These are phyloP conservation scores for Aspergillus aculeatinus DNA, from an alignment of 2,329 filamentous ascomycete genomes.

Conservation along the genomic window DNA sequence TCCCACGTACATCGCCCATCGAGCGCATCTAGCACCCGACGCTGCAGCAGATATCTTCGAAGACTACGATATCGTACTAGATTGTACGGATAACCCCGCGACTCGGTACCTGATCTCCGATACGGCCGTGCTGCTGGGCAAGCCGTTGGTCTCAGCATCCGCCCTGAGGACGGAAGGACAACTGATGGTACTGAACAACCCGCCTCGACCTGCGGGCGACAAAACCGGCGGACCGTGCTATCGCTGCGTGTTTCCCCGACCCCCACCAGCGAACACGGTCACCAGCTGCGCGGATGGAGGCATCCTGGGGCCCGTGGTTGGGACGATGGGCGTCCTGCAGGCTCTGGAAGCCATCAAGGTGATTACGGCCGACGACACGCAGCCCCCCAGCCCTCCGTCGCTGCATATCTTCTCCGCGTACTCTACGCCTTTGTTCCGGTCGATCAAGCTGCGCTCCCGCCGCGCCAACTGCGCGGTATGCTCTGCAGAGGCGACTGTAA, in stretches of 20 bases:
- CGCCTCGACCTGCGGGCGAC: slow-evolving; percentile 61
- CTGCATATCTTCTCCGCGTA: slow-evolving; percentile 48
- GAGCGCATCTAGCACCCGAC: slow-evolving; percentile 64
- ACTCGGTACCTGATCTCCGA: slow-evolving; percentile 93
- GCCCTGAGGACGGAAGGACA: slow-evolving; percentile 88
- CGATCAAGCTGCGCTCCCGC: slow-evolving; percentile 69
- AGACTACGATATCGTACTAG: slow-evolving; percentile 78
- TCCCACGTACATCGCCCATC: slow-evolving; percentile 63
- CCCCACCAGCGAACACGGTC: slow-evolving; percentile 79
- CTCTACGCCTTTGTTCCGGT: slow-evolving; percentile 60
- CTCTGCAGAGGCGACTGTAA: slow-evolving; percentile 62
- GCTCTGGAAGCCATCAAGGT: slow-evolving; percentile 86
- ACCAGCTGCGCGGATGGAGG: slow-evolving; percentile 89
- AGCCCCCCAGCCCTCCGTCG: slow-evolving; percentile 29
- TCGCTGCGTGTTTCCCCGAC: slow-evolving; percentile 84
- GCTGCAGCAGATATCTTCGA: slow-evolving; percentile 67
- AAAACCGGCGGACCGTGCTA: slow-evolving; percentile 77
- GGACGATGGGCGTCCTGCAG: slow-evolving; percentile 88
- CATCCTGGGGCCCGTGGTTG: slow-evolving; percentile 88
- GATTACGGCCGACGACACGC: slow-evolving; percentile 50
- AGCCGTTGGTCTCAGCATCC: slow-evolving; percentile 83
- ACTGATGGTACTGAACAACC: slow-evolving; percentile 82
- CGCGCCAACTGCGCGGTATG: slow-evolving; percentile 75
- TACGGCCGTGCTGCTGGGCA: slow-evolving; percentile 74
- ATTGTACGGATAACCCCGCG: slow-evolving; percentile 92